Percentiles rank a stretch among this genome's conserved stretches.
Conservation (phyloP, 352 stramenopile species). For the Phytophthora citricola region DNA sequence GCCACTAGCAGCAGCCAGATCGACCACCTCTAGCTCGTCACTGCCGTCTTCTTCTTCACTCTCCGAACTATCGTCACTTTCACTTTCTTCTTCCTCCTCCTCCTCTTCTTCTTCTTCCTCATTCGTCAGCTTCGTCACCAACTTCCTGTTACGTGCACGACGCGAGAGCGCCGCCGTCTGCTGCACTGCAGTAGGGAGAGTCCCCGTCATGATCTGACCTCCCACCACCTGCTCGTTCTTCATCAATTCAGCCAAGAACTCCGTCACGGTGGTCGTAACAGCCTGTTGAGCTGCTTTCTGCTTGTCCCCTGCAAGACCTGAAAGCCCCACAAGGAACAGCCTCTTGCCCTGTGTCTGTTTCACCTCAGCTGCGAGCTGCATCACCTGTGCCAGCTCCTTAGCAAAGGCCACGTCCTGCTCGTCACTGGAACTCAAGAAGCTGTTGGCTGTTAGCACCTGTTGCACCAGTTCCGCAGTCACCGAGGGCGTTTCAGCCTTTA, state of each 20-base stretch:
- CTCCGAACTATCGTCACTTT: slow-evolving; percentile 9
- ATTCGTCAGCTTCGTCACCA: slow-evolving; percentile 23
- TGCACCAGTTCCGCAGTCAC: slow-evolving; percentile 28
- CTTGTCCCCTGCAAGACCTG: slow-evolving; percentile 33
- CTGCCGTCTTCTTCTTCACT: slow-evolving; percentile 12
- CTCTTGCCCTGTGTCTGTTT: slow-evolving; percentile 32
- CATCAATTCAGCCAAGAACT: slow-evolving; percentile 53
- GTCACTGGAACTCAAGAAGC: slow-evolving; percentile 32
- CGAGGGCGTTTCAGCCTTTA: slow-evolving; percentile 7
- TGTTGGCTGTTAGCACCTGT: slow-evolving; percentile 31
- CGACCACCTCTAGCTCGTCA: slow-evolving; percentile 18
- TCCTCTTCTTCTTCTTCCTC: slow-evolving; percentile 16
- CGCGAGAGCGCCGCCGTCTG: slow-evolving; percentile 34
- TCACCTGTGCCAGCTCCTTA: slow-evolving; percentile 39
- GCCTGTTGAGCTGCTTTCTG: slow-evolving; percentile 32
- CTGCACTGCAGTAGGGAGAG: slow-evolving; percentile 22
- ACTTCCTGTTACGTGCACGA: slow-evolving; percentile 32
- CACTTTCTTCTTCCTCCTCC: slow-evolving; percentile 9
- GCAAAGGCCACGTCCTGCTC: slow-evolving; percentile 42
- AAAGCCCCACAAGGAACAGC: slow-evolving; percentile 49
- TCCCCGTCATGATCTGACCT: slow-evolving; percentile 49
- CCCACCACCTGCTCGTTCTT: slow-evolving; percentile 31
- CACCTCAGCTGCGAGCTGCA: slow-evolving; percentile 32
- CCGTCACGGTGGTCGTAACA: slow-evolving; percentile 30
- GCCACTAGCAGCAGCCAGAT: slow-evolving; percentile 31